Evolutionary conservation across 345 rosid genomes (phyloP).

Genomic region (Pistacia integerrima): DNA sequence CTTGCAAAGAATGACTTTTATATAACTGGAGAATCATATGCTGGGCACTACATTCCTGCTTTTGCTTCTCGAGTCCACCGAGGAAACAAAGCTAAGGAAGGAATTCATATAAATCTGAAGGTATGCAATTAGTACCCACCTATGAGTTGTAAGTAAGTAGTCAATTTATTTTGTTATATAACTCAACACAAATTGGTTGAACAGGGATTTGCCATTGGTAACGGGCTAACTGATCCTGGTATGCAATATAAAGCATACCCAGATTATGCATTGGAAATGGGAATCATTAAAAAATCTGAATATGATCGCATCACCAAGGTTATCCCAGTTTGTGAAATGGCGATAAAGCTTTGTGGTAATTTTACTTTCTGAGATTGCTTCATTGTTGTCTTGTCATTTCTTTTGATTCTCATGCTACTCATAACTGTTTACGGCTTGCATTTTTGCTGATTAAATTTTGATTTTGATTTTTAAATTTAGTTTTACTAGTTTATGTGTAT

Average conservation of each 20-base stretch:
- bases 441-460: neutral
- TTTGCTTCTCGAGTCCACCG: constrained; percentile 86
- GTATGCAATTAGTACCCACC: constrained; percentile 30
- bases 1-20: constrained; percentile 76
- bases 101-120: constrained; percentile 87
- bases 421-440: neutral
- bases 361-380: constrained; percentile 2
- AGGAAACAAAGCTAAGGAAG: constrained; percentile 94
- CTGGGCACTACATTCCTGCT: constrained; percentile 99
- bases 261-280: constrained; percentile 93
- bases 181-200: constrained; percentile 23
- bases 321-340: constrained; percentile 82
- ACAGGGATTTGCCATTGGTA: constrained; percentile 99
- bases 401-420: neutral
- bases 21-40: constrained; percentile 98
- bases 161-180: neutral
- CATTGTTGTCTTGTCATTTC: neutral
- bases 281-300: constrained; percentile 57
- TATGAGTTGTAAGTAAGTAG: neutral
- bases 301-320: constrained; percentile 71
- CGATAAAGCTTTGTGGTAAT: constrained; percentile 92
- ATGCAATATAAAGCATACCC: constrained; percentile 92
- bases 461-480: neutral
- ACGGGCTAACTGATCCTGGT: constrained; percentile 95
- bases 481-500: neutral